Evolutionary conservation across 2,329 filamentous ascomycete species (phyloP), one percentile per base, ranked within the genome.

Genomic region (Ophiostoma ulmi): DNA sequence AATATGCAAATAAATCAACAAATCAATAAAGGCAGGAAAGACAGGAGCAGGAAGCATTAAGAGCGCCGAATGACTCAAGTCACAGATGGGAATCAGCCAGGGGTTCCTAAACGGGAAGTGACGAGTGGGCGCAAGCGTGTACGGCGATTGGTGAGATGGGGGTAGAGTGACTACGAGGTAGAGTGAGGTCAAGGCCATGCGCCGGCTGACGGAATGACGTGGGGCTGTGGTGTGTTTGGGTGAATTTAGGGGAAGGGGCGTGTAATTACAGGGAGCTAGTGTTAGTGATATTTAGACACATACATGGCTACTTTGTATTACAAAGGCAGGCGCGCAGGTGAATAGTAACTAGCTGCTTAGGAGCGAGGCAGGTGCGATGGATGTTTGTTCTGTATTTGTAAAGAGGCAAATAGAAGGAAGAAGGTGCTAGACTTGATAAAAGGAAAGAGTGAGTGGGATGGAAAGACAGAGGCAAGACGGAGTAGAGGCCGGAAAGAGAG

Each of bases 161-260:
- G 35, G 61, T 66, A 5, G 52, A 58, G n/a, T 58, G 22, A 58
- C 52, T 26, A 1, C 10, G 22, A 26, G 22, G 4, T 26, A 22
- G 31, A 20, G 26, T 13, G 63, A 38, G 14, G 63, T 20, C 63
- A n/a, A 39, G 35, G 63, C 52, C 58, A 63, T 63, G 58, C 58
- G 58, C 58, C 58, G 58, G 61, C 64, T 66, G 64, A 66, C 64
- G 64, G 64, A 66, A 67, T 67, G 65, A 67, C 65, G 65, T 44
- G 65, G 65, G 65, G 65, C 65, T 67, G 65, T 66, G 64, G 35
- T 64, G 61, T 63, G 58, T 63, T 63, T 63, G 58, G 44, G 58
- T 35, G 26, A 17, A 10, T 58, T 22, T 58, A 17, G 52, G 58
- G 58, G 58, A 4, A 63, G 58, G 58, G 58, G 58, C 58, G 58